Evolutionary conservation across 1,284 basidiomycete species (phyloP), one percentile per base, ranked within the genome.

Genomic region (Pisolithus thermaeus): DNA sequence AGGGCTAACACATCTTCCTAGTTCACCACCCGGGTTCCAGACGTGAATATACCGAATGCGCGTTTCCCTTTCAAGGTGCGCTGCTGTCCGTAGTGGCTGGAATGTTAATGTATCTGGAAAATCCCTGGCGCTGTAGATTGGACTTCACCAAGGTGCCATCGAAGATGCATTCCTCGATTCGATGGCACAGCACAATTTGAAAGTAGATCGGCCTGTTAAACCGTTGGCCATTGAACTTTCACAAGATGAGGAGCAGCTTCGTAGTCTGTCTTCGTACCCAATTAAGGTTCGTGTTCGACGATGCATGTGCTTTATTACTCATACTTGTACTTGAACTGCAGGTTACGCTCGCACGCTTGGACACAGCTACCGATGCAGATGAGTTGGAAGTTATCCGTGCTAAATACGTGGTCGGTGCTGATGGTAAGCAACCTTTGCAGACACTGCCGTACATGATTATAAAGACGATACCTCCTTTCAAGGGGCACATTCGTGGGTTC

Each of bases 401-500:
- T 1, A 80, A 77, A 58, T 83, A 72, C 57, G 73, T 83, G 2
- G 65, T 83, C 36, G 81, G 81, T 0, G 68, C 76, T 28, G 81
- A 83, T 61, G 82, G 76, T 72, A 49, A 12, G 52, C 11, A 43
- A 35, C 12, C 4, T 25, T 27, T 11, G 12, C 9, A 16, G 20
- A 3, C 9, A 28, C 12, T 36, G 6, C 16, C 7, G 5, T 23
- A 32, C 20, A 1, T 27, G 25, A 49, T 57, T 16, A 56, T 11
- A 40, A 9, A 2, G 44, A 7, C 25, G 27, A 41, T 35, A 5
- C 32, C 11, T 14, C 12, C 3, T 35, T 14, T 35, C 12, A 52
- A 76, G 75, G 75, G 6, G 81, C 81, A 1, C 80, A 83, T 61
- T 81, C 79, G 5, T 83, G 81, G 81, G 78, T 80, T 4, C 73